Evolutionary conservation across 2,329 filamentous ascomycete species (phyloP).

Genomic region (Cladosporium colombiae): DNA sequence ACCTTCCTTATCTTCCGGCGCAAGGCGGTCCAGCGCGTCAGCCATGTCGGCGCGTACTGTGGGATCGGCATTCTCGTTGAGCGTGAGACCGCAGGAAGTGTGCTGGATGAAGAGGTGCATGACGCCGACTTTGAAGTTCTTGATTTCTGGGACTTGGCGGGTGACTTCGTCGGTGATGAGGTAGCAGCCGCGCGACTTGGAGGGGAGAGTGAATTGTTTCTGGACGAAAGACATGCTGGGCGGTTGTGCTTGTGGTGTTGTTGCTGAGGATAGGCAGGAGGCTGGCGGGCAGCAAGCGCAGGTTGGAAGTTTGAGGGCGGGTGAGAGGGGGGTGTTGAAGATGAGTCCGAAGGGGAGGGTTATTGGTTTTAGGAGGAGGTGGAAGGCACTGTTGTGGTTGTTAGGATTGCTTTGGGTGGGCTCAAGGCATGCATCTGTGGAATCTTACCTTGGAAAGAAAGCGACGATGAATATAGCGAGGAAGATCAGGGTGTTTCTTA

Average conservation of each 20-base stretch:
- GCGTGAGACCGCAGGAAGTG: constrained; percentile 82
- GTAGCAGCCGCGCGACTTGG: constrained; percentile 79
- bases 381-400: constrained; percentile 42
- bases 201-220: constrained; percentile 78
- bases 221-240: constrained; percentile 69
- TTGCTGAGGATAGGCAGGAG: constrained; percentile 25
- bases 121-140: constrained; percentile 79
- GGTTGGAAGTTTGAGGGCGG: constrained; percentile 31
- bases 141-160: constrained; percentile 74
- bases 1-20: constrained; percentile 68
- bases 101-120: constrained; percentile 94
- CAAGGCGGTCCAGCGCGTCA: constrained; percentile 88
- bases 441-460: constrained; percentile 46
- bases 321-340: constrained; percentile 33
- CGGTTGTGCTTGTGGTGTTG: constrained; percentile 27
- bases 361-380: constrained; percentile 40
- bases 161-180: constrained; percentile 79
- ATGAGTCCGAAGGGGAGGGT: constrained; percentile 35
- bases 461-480: constrained; percentile 51
- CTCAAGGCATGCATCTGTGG: too few species aligned
- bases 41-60: constrained; percentile 94
- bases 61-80: constrained; percentile 89
- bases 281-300: constrained; percentile 38
- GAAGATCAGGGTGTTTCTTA: constrained; percentile 47
- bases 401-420: constrained; percentile 35